Conservation (phyloP, 345 rosid genomes). For the Carallia pectinifolia region DNA sequence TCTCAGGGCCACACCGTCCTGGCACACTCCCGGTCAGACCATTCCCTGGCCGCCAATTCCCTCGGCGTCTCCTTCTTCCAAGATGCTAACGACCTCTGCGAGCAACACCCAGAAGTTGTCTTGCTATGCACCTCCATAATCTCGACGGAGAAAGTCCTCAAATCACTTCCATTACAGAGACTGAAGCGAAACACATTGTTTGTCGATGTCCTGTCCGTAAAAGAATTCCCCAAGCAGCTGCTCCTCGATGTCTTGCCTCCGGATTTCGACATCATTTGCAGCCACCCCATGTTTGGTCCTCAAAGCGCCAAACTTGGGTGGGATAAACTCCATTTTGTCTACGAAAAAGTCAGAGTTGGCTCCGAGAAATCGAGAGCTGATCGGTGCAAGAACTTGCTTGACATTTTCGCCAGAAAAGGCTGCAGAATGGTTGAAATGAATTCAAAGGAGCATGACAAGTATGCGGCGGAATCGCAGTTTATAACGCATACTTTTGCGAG, state of each 20-base stretch:
- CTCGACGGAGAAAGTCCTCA: constrained; percentile 51
- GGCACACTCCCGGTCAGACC: constrained; percentile 56
- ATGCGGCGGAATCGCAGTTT: constrained; percentile 58
- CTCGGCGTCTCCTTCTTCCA: constrained; percentile 55
- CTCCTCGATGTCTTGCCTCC: constrained; percentile 44
- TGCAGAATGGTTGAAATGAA: constrained; percentile 63
- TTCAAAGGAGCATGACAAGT: constrained; percentile 47
- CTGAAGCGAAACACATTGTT: constrained; percentile 61
- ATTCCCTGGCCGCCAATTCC: constrained; percentile 39
- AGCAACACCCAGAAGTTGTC: constrained; percentile 59
- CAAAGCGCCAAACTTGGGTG: constrained; percentile 58
- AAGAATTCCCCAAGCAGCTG: constrained; percentile 56
- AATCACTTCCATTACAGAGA: constrained; percentile 53
- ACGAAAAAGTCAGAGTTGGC: constrained; percentile 65
- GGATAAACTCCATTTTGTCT: constrained; percentile 51
- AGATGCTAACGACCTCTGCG: constrained; percentile 47
- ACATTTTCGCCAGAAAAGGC: constrained; percentile 40
- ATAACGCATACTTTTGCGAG: constrained; percentile 55
- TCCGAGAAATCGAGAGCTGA: constrained; percentile 31
- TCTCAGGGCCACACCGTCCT: constrained; percentile 64
- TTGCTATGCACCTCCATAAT: constrained; percentile 65
- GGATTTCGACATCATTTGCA: constrained; percentile 66
- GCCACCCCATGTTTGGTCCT: constrained; percentile 84
- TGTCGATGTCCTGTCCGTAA: constrained; percentile 77
- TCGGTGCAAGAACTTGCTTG: constrained; percentile 41